phyloP scores from a whole-genome alignment of 192 early-diverging fungal genomes.

The Dissophora globulifera region DNA sequence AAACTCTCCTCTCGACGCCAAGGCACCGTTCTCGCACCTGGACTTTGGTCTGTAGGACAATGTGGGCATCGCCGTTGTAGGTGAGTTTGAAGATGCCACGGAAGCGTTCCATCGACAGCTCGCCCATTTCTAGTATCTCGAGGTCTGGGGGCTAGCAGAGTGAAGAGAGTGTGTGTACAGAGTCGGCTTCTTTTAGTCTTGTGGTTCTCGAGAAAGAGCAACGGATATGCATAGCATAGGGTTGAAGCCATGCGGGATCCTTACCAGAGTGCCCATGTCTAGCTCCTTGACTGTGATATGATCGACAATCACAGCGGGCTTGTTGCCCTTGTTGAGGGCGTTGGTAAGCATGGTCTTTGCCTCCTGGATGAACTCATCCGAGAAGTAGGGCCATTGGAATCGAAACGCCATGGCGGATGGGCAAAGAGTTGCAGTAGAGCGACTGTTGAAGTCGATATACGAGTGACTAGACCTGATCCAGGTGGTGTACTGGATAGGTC shows the following conservation, averaged over 20 bases:
- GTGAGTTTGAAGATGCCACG: constrained; percentile 95
- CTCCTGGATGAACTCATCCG: constrained; percentile 85
- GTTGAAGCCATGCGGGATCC: no score
- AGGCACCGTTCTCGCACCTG: no score
- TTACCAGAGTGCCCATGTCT: constrained; percentile 90
- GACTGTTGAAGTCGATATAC: constrained; percentile 27
- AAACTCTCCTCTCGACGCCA: no score
- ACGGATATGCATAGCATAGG: no score
- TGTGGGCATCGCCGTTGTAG: constrained; percentile 92
- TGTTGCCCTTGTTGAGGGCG: constrained; percentile 95
- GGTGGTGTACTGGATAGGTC: not conserved
- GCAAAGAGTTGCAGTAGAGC: not conserved
- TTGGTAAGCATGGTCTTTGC: constrained; percentile 87
- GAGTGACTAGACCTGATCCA: no score
- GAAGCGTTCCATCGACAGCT: constrained; percentile 93
- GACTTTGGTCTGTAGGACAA: constrained; percentile 93
- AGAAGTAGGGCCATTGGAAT: constrained; percentile 96
- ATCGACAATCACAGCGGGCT: constrained; percentile 92
- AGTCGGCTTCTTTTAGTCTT: not conserved
- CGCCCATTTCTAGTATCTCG: constrained; percentile 98
- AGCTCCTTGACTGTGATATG: constrained; percentile 93
- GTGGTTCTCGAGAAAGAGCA: not conserved
- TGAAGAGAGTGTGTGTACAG: no score
- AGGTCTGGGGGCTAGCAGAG: constrained; percentile 90
- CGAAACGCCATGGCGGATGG: constrained; percentile 89